Base-by-base conservation (phyloP, 805 yeast genomes). In the Metschnikowia similis region DNA sequence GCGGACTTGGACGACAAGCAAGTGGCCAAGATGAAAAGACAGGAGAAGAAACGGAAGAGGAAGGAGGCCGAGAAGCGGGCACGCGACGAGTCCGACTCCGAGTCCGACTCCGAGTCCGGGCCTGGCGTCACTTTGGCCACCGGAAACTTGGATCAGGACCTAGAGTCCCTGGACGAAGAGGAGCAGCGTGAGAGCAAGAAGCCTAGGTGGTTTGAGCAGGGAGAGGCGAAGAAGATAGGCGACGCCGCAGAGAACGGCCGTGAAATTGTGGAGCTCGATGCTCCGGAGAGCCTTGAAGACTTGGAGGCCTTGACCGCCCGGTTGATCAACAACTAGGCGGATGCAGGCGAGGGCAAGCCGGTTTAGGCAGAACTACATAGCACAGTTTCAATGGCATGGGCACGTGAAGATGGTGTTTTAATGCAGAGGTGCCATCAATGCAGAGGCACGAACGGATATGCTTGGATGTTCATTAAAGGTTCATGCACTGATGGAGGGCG, bases 221-320 rank as follows among this genome's bases (percentile, higher is more conserved):
- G 21, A 4, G 21, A 21, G 21, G 21, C 21, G 21, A 67, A 67
- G 41, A 57, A 49, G 52, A 54, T 50, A 41, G 43, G 51, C 4
- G 62, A 59, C 10, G 17, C 8, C 10, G 55, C 53, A 11, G 58
- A 59, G 4, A 59, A 63, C 38, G 64, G 64, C 8, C 60, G 65
- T 8, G 56, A 52, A 3, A 70, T 86, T 42, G 72, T 87, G 52
- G 96, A 91, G 70, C 75, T 88, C 41, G 95, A 88, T 58, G 88
- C 84, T 60, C 97, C 97, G 13, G 87, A 89, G 61, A 87, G 96
- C 14, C 74, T 94, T 65, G 97, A 89, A 66, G 99, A 94, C 63
- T 78, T 94, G 67, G 99, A 94, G 74, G 90, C 95, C 45, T 79
- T 89, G 71, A 84, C 96, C 2, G 78, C 75, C 41, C 71, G 72